These are phyloP conservation scores for Wickerhamiella allomyrinae DNA, from an alignment of 805 yeast species.

Conservation along the genomic window DNA sequence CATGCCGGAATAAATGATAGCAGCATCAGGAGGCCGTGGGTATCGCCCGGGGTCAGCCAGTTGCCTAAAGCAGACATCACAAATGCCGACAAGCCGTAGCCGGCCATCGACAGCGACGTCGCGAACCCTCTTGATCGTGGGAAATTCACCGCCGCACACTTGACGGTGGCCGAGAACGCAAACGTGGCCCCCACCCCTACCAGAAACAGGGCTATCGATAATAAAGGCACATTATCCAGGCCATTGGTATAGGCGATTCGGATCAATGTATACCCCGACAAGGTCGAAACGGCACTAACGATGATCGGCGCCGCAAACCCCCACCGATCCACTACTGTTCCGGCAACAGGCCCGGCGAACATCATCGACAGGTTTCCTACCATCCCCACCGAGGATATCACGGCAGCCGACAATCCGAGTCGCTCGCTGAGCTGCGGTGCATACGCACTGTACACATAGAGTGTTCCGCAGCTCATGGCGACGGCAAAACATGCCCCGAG, in stretches of 20 bases:
- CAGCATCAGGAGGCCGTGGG: slow-evolving; percentile 38
- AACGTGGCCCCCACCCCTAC: slow-evolving; percentile 62
- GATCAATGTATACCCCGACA: slow-evolving; percentile 43
- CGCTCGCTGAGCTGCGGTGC: slow-evolving; percentile 59
- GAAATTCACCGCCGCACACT: slow-evolving; percentile 57
- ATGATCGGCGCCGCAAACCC: slow-evolving; percentile 45
- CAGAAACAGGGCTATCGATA: slow-evolving; percentile 33
- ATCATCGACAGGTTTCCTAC: slow-evolving; percentile 52
- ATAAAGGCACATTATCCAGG: slow-evolving; percentile 27
- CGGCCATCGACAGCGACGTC: slow-evolving; percentile 58
- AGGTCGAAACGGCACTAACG: slow-evolving; percentile 36
- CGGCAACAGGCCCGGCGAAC: slow-evolving; percentile 55
- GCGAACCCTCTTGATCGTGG: slow-evolving; percentile 61
- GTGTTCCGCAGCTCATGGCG: slow-evolving; percentile 39
- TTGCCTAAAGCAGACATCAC: slow-evolving; percentile 45
- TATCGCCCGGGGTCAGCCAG: slow-evolving; percentile 41
- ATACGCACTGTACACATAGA: slow-evolving; percentile 61
- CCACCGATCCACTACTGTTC: slow-evolving; percentile 43
- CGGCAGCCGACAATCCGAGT: slow-evolving; percentile 44
- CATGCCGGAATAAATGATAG: slow-evolving; percentile 31
- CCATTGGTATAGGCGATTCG: slow-evolving; percentile 35
- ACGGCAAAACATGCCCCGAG: slow-evolving; percentile 18
- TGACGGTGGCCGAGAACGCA: slow-evolving; percentile 48
- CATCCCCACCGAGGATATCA: slow-evolving; percentile 50
- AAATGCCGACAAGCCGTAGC: slow-evolving; percentile 63